Evolutionary conservation across 345 rosid species (phyloP).

Genomic region (Raphanus sativus): DNA sequence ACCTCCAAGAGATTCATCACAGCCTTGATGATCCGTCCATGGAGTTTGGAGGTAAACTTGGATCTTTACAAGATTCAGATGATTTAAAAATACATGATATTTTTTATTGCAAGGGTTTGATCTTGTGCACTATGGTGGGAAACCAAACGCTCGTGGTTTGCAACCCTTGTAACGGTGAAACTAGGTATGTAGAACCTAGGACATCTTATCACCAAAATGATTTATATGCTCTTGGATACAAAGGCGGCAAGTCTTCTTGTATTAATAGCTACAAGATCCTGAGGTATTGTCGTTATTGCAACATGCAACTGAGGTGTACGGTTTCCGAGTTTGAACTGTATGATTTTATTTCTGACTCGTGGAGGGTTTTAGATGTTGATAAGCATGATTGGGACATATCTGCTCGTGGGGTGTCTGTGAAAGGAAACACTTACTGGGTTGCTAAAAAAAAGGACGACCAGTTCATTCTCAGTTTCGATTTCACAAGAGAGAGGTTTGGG

Average conservation of each 20-base stretch:
- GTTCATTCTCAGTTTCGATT: slow-evolving; percentile 3
- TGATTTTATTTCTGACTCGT: neutral
- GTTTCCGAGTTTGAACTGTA: neutral
- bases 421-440: slow-evolving; percentile 2
- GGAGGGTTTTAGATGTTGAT: neutral
- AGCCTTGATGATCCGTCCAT: neutral
- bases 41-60: neutral
- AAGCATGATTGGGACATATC: neutral
- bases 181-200: neutral
- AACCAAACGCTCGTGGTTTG: neutral
- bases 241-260: neutral
- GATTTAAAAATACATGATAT: neutral
- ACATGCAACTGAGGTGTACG: neutral
- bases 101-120: neutral
- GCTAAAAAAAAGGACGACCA: neutral
- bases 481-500: neutral
- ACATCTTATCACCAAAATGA: too few species aligned
- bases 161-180: neutral
- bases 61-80: neutral
- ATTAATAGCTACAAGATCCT: slow-evolving; percentile 2
- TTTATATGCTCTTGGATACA: neutral
- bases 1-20: neutral
- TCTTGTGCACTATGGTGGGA: neutral
- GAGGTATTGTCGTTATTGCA: neutral
- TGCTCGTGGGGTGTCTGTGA: neutral